These are phyloP conservation scores for Ganoderma lucidum DNA, from an alignment of 1,284 basidiomycete genomes.

Conservation along the genomic window DNA sequence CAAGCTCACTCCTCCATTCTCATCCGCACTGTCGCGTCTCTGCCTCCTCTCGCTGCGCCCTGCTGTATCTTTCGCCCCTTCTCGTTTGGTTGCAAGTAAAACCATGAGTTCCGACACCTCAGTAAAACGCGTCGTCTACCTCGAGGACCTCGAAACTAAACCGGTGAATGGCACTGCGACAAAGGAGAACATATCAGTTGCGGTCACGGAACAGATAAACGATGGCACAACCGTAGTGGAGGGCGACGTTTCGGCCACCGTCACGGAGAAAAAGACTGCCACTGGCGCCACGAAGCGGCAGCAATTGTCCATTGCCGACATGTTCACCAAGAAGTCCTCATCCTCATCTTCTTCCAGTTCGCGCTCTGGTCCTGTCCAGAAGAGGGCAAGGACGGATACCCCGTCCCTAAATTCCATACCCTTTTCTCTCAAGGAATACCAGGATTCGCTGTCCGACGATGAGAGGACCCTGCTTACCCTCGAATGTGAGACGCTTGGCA, in stretches of 20 bases:
- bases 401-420: conserved; percentile 70
- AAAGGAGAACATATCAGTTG: conserved; percentile 26
- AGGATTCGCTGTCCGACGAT: conserved; percentile 63
- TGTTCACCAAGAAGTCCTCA: conserved; percentile 51
- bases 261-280: conserved; percentile 32
- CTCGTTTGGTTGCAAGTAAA: background rate
- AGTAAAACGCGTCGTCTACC: conserved; percentile 52
- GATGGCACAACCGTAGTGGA: conserved; percentile 16
- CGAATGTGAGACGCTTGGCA: conserved; percentile 76
- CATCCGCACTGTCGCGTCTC: conserved; percentile 21
- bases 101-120: conserved; percentile 42
- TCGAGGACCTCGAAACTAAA: conserved; percentile 60
- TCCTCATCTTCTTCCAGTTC: conserved; percentile 15
- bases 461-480: conserved; percentile 65
- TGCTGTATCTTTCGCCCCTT: conserved; percentile 7
- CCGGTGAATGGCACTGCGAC: conserved; percentile 15
- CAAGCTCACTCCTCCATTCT: background rate
- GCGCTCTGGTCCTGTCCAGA: conserved; percentile 30
- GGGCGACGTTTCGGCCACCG: conserved; percentile 16
- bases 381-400: conserved; percentile 41
- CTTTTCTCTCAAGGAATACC: conserved; percentile 67
- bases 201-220: conserved; percentile 11
- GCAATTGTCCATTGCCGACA: conserved; percentile 63
- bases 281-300: conserved; percentile 61
- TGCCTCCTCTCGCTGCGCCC: conserved; percentile 5